A percentile compares a stretch with the other conserved stretches of the same genome.
These are phyloP conservation scores for Puccinia sorghi DNA, from an alignment of 1,284 basidiomycete genomes.

Conservation along the genomic window DNA sequence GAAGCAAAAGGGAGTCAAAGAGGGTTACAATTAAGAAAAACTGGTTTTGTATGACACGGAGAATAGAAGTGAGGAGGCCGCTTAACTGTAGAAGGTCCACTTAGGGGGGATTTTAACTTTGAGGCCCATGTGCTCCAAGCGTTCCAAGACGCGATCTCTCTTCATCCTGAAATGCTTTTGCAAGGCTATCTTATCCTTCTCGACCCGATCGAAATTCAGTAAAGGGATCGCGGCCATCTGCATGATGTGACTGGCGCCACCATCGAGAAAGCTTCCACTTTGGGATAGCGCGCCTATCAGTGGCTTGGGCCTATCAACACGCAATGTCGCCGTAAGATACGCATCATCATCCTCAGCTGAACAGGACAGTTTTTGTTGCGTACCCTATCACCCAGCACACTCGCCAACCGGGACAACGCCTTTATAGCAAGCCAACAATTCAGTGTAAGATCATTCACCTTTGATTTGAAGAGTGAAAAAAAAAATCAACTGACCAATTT, in stretches of 20 bases:
- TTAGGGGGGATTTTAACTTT: conserved; percentile 64
- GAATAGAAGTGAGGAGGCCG: background rate
- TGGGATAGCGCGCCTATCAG: conserved; percentile 81
- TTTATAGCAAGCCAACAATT: conserved; percentile 57
- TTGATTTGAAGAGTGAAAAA: background rate
- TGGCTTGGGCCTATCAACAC: conserved; percentile 68
- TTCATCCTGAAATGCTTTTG: conserved; percentile 87
- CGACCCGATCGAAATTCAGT: conserved; percentile 70
- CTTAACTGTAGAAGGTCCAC: conserved; percentile 48
- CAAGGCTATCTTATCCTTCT: conserved; percentile 69
- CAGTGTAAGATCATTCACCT: background rate
- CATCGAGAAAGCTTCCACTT: conserved; percentile 64
- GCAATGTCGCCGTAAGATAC: background rate
- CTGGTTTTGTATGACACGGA: no score
- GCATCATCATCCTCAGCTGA: background rate
- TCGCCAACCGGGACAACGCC: conserved; percentile 88
- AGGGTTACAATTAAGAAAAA: no score
- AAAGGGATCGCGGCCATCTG: conserved; percentile 82
- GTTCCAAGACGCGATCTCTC: conserved; percentile 79
- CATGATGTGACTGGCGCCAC: conserved; percentile 59
- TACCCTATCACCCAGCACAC: conserved; percentile 85
- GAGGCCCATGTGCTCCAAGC: conserved; percentile 75
- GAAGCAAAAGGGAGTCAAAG: background rate
- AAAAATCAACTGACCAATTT: conserved; percentile 62
- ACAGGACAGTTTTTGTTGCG: background rate